Conservation (phyloP, 306 rosid genomes). For the Elaeagnus macrophylla region DNA sequence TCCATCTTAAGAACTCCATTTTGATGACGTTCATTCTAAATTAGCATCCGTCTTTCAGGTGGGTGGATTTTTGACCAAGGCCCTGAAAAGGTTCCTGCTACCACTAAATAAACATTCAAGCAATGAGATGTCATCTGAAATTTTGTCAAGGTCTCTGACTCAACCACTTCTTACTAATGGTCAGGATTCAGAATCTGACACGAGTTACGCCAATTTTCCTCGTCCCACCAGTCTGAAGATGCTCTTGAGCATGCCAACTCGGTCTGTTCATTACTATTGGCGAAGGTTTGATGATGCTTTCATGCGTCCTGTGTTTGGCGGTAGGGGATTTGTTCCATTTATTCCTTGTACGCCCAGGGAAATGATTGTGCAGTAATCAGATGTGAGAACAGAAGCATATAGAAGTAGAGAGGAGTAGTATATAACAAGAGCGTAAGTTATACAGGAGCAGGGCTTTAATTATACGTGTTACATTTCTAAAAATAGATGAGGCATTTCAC, state of each 20-base stretch:
- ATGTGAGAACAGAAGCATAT: too few relatives aligned
- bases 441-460: not conserved
- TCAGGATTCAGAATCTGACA: slow-evolving; percentile 22
- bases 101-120: slow-evolving; percentile 17
- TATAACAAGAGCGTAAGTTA: not conserved
- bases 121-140: slow-evolving; percentile 4
- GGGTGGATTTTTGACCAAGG: slow-evolving; percentile 56
- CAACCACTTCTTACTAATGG: slow-evolving; percentile 19
- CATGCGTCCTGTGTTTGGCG: slow-evolving; percentile 64
- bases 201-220: slow-evolving; percentile 1
- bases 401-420: not conserved
- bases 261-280: slow-evolving; percentile 35
- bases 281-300: slow-evolving; percentile 31
- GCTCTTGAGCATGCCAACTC: slow-evolving; percentile 17
- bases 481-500: too few relatives aligned
- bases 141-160: slow-evolving; percentile 11
- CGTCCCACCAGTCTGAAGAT: slow-evolving; percentile 15
- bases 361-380: slow-evolving; percentile 3
- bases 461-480: too few relatives aligned
- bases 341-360: slow-evolving; percentile 15
- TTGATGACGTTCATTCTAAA: too few relatives aligned
- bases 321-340: slow-evolving; percentile 37
- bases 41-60: too few relatives aligned
- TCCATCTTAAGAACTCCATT: too few relatives aligned
- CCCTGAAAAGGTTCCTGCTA: slow-evolving; percentile 37